Evolutionary conservation across 2,329 filamentous ascomycete species (phyloP), one percentile per base, ranked within the genome.

Genomic region (Sporothrix pseudoabietina): DNA sequence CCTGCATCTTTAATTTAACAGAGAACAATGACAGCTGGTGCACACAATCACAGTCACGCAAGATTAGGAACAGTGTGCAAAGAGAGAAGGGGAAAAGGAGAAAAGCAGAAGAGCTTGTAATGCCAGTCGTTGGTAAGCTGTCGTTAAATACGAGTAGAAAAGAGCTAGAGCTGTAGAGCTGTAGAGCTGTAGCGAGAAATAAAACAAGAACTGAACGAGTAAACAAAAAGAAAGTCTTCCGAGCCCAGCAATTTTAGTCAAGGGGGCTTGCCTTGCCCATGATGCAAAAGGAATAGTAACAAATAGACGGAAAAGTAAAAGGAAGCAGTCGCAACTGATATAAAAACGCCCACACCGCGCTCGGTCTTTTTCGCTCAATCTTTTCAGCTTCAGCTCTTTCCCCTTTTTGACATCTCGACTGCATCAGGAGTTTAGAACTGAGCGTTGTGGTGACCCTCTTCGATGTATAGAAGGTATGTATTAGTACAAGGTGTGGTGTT

Each of bases 401-500:
- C 9, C 61, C 6, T 61, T 61, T 61, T 41, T 5, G 30, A n/a
- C 1, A 2, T 39, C 12, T 59, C 14, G 9, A n/a, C 22, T 26
- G n/a, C n/a, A n/a, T 26, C 10, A n/a, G 12, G 6, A 44, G 9
- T 8, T 8, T 65, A 49, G 44, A 4, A 16, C 44, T 49, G 44
- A 49, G 44, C 44, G 12, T 49, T 49, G 44, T 49, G 44, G 44
- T 49, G 3, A 19, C 44, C 14, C 7, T 55, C n/a, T 55, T 5
- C 52, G 52, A 9, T 30, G 1, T 44, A 35, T 44, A 35, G 30
- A 22, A 6, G 41, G 63, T 52, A 14, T 52, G 4, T 69, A 69
- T 54, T 54, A 52, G 44, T 69, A 69, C 66, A 69, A 26, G 66
- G 47, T 69, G 30, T 54, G 66, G 41, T 49, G 32, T 35, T 52